Evolutionary conservation across 345 rosid species (phyloP), one percentile per base, ranked within the genome.

Genomic region (Eucalyptus fibrosa): DNA sequence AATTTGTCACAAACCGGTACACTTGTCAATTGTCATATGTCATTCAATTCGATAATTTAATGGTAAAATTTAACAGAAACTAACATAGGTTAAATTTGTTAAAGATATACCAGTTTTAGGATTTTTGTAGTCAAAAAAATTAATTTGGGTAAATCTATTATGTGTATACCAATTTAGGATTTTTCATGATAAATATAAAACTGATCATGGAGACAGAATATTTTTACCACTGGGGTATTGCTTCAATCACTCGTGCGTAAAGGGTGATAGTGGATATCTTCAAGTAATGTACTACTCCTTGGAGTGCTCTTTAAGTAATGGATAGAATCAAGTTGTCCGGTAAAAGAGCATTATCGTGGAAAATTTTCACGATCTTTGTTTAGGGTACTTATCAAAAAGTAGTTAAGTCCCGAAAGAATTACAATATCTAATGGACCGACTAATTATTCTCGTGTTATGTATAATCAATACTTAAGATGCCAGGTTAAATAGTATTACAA

Each of bases 21-120:
- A 19, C 0, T 8, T 1, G 2, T 53, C 0, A 19, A 53, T 53
- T 53, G 1, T 53, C 10, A 53, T 53, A 0, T 53, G 9, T 8
- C 24, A 53, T 53, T 53, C 5, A 3, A 19, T 11, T 53, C 2
- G 2, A 53, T 53, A 53, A 3, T 19, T 53, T 53, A 1, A 53
- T 53, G 1, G 10, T 19, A 19, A 53, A 53, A 53, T 53, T 51
- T 53, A 3, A 53, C 0, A 2, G 5, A 53, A 53, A 19, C 2
- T 53, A 53, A 7, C 4, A 7, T 1, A 53, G 4, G 0, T 53
- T 53, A 53, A 53, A 53, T 53, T 19, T 53, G 4, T 53, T 2
- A 53, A 1, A 7, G 2, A 51, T 19, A 1, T 53, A 53, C 1
- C 1, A 8, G 0, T 19, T 53, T 53, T 8, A 1, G 2, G 59